Conservation (phyloP, 2,329 filamentous ascomycete species). For the Ceratocystis huliohia region DNA sequence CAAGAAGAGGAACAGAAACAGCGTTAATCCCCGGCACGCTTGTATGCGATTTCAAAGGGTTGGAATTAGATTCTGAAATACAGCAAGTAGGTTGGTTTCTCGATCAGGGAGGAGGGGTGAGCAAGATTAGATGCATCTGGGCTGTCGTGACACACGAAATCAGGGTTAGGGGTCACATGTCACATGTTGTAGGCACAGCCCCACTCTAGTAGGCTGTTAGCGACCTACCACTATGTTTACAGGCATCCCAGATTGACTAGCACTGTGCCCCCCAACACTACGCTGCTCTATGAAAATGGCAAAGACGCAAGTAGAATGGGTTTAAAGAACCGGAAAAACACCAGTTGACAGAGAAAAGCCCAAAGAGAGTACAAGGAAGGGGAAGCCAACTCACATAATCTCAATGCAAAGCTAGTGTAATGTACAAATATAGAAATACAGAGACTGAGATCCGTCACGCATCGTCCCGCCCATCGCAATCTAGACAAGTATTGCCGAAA, state of each 20-base stretch:
- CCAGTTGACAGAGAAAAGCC: not conserved
- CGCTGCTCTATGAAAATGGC: no score
- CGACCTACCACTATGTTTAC: no score
- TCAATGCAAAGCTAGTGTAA: not conserved
- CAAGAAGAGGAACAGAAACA: not conserved
- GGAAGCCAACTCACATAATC: not conserved
- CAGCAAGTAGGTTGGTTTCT: no score
- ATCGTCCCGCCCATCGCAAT: not conserved
- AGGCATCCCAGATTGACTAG: no score
- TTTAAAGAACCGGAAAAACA: not conserved
- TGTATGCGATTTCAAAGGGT: not conserved
- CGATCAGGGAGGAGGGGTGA: not conserved
- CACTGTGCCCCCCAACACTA: no score
- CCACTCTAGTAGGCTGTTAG: no score
- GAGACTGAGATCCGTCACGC: not conserved
- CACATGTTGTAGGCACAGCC: no score
- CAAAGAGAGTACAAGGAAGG: not conserved
- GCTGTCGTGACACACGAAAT: not conserved
- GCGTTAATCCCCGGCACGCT: not conserved
- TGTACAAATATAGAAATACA: constrained; percentile 4
- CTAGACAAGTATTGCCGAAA: not conserved
- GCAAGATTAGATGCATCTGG: not conserved
- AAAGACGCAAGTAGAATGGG: not conserved
- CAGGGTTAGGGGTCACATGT: not conserved
- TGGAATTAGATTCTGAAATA: not conserved